Conservation (phyloP, 495 filamentous ascomycete genomes). For the Penicillium tannophilum region DNA sequence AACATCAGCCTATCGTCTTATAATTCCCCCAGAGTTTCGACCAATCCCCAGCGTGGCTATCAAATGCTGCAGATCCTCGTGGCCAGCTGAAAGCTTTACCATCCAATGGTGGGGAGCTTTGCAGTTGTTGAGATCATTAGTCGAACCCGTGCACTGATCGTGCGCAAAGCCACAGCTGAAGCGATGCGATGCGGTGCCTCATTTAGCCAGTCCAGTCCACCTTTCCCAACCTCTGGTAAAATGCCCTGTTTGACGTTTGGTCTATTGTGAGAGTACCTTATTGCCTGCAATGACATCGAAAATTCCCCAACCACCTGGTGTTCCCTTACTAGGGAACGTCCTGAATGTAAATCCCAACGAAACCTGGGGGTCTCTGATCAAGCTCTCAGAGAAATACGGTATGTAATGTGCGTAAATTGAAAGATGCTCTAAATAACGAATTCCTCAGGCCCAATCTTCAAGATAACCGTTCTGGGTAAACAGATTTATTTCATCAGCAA, state of each 20-base stretch:
- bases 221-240: neutral
- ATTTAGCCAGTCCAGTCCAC: neutral
- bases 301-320: conserved; percentile 66
- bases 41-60: neutral
- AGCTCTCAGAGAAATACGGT: conserved; percentile 67
- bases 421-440: conserved; percentile 15
- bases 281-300: conserved; percentile 35
- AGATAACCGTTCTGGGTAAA: conserved; percentile 59
- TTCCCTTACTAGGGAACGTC: conserved; percentile 70
- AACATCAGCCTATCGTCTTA: neutral
- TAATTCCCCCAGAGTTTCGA: neutral
- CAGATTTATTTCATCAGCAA: conserved; percentile 56
- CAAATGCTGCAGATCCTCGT: neutral
- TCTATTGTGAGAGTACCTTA: neutral
- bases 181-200: neutral
- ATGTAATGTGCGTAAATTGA: neutral
- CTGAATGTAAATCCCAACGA: conserved; percentile 63
- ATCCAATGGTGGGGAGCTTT: neutral
- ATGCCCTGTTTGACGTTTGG: neutral
- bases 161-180: neutral
- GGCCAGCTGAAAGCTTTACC: neutral
- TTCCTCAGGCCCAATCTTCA: conserved; percentile 64
- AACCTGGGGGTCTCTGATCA: conserved; percentile 63
- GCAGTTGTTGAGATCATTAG: neutral
- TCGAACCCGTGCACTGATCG: neutral